phyloP scores from a whole-genome alignment of 2,329 filamentous ascomycete species.

The Ophiostoma angusticollis region DNA sequence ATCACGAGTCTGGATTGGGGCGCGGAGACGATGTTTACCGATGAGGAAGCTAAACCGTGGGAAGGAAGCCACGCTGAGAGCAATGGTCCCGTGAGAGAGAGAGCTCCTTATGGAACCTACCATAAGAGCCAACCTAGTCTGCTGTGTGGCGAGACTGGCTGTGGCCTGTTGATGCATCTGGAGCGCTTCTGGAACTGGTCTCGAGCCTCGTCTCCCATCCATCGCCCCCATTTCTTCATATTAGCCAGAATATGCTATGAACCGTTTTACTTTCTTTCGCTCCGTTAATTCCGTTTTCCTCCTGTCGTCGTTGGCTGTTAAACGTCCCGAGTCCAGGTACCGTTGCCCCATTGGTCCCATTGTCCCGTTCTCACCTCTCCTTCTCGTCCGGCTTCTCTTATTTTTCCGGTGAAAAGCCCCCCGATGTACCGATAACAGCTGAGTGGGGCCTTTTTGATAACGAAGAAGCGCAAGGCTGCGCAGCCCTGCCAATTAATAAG shows the following conservation, averaged over 20 bases:
- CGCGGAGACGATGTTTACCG: no score
- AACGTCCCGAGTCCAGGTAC: slow-evolving; percentile 1
- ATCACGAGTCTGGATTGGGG: no score
- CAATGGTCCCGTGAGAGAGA: no score
- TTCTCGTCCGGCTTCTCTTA: background rate
- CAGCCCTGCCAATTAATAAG: background rate
- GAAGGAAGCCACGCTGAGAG: no score
- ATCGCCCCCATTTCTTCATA: no score
- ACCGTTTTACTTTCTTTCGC: background rate
- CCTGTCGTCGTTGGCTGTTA: background rate
- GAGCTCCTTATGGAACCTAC: no score
- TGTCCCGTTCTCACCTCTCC: background rate
- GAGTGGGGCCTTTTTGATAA: background rate
- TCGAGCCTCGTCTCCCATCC: background rate
- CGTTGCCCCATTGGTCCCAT: no score
- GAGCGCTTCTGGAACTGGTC: no score
- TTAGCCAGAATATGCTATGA: background rate
- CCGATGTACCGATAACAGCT: slow-evolving; percentile 4
- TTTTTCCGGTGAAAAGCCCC: slow-evolving; percentile 3
- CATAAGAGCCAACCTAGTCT: no score
- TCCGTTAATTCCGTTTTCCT: background rate
- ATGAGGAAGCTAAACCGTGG: no score
- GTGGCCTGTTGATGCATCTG: no score
- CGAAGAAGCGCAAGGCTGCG: slow-evolving; percentile 1
- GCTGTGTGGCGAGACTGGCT: no score